Conservation (phyloP, 257 asterid genomes). For the Paraleonurus japonicus region DNA sequence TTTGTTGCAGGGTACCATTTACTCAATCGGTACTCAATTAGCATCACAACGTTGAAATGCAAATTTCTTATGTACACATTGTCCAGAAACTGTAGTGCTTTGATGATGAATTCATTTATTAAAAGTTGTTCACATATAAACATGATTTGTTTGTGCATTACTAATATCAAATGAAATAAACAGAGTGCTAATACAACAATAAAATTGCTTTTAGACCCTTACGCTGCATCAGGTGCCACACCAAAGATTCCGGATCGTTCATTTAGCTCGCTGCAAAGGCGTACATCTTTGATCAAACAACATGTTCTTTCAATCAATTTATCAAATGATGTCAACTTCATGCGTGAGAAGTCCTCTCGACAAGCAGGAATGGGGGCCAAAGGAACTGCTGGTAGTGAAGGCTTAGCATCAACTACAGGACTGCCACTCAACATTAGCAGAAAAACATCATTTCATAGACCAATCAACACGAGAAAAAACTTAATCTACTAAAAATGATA, state of each 20-base stretch:
- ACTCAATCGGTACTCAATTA: neutral
- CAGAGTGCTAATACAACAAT: neutral
- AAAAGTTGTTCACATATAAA: neutral
- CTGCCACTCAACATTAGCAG: constrained; percentile 36
- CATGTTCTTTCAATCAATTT: constrained; percentile 92
- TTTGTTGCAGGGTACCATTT: neutral
- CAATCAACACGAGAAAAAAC: neutral
- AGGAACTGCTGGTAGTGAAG: constrained; percentile 35
- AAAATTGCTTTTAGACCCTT: constrained; percentile 28
- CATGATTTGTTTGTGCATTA: neutral
- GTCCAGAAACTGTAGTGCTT: neutral
- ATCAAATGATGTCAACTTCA: constrained; percentile 83
- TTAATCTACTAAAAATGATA: constrained; percentile 4
- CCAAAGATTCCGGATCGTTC: constrained; percentile 75
- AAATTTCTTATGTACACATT: neutral
- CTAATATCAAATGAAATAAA: neutral
- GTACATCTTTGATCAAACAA: constrained; percentile 75
- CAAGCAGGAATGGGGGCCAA: constrained; percentile 84
- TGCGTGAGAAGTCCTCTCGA: constrained; percentile 85
- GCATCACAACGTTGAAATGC: neutral
- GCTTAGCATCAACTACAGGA: constrained; percentile 42
- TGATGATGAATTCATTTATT: neutral
- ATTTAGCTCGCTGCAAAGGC: constrained; percentile 84
- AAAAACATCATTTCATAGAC: constrained; percentile 21
- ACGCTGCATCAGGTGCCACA: constrained; percentile 99